Base-by-base conservation (phyloP, 805 yeast species). In the Saccharomycopsis fodiens region DNA sequence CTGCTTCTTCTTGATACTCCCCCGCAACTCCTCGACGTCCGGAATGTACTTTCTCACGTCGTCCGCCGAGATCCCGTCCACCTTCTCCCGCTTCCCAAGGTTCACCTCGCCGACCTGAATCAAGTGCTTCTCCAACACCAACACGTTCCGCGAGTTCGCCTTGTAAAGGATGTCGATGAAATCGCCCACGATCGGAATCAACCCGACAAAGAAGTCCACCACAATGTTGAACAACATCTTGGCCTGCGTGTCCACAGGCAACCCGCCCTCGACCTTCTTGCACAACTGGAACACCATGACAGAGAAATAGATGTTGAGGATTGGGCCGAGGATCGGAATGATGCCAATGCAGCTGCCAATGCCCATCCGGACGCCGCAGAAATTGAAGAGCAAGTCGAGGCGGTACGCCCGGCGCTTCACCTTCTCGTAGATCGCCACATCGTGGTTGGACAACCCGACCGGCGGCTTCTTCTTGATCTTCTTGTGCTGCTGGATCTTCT, bases 161-260 rank as follows among this genome's bases (percentile, higher is more conserved):
- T 84, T 82, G 64, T 81, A 86, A 0, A 81, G 79, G 22, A 85
- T 75, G 49, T 74, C 78, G 21, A 81, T 67, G 21, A 85, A 57
- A 53, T 79, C 85, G 22, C 95, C 95, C 19, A 85, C 75, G 29
- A 86, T 58, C 0, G 95, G 95, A 19, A 84, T 75, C 48, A 86
- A 64, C 2, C 91, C 86, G 27, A 86, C 61, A 2, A 70, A 68
- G 53, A 84, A 82, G 61, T 86, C 95, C 40, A 85, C 61, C 17
- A 67, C 55, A n/a, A 84, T 69, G 56, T 86, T 86, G 35, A 74
- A 63, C 47, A 78, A 53, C 78, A 85, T 82, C 41, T 72, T 67
- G 1, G 76, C 56, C 45, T 71, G 71, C 19, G 81, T 54, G 50
- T 69, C 74, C 13, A 69, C 55, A 0, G 88, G 86, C 36, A 83